Evolutionary conservation across 2,329 filamentous ascomycete genomes (phyloP), one percentile per base, ranked within the genome.

Genomic region (Pseudogymnoascus sp.): DNA sequence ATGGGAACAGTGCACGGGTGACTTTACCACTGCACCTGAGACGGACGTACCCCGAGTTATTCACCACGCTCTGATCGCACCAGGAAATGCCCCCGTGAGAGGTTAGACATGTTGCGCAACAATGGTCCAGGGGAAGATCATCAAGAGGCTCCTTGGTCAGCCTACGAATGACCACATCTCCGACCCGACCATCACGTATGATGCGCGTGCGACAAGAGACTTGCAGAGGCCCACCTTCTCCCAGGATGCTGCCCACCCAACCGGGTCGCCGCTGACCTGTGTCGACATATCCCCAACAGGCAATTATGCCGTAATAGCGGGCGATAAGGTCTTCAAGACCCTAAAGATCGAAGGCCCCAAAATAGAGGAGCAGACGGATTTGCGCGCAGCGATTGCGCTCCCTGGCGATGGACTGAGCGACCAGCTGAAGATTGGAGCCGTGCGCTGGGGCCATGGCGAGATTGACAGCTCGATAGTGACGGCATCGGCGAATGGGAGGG

Each of bases 381-480:
- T 87, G 63, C 80, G 84, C 61, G 76, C 81, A 12, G 75, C 80
- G 15, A 85, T 87, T 62, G 76, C 76, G 12, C 75, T 79, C 9
- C 80, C 82, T 63, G 67, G 71, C 25, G 74, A 77, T 58, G 70
- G 76, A 4, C 73, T 79, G 27, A 70, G 77, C 58, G 84, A 87
- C 64, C 84, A 87, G 71, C 76, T 87, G 58, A 85, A 84, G 36
- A 86, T 87, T 65, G 81, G 82, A 66, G 82, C 86, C 64, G 83
- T 85, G 59, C 84, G 83, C 69, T 84, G 84, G 79, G 76, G 77
- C 21, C 77, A 81, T 64, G 69, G 70, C 31, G 77, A 75, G 13
- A 61, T 71, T 62, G 77, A 79, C 64, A 78, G 79, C 12, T 80
- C 78, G 37, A 79, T 87, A 61, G 84, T 86, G 66, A 87, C 85